phyloP scores from a whole-genome alignment of 1,139 yeast species.

The Meyerozyma smithsonii region DNA sequence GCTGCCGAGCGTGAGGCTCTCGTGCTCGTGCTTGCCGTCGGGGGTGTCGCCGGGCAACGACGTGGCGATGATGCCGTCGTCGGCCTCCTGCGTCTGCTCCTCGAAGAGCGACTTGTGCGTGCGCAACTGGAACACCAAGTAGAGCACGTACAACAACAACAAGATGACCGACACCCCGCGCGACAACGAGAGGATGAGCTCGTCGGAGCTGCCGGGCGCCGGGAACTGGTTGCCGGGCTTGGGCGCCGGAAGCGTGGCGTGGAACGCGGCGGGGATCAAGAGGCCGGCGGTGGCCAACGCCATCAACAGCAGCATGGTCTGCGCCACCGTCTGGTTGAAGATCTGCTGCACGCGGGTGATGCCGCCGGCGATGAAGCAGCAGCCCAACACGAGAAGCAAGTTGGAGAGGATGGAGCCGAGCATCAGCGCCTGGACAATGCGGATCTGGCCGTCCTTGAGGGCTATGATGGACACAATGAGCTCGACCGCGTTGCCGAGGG shows the following conservation, averaged over 20 bases:
- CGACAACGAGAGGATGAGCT: conserved; percentile 65
- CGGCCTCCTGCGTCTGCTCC: conserved; percentile 34
- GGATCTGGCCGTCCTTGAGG: conserved; percentile 73
- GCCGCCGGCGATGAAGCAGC: conserved; percentile 94
- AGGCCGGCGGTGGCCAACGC: conserved; percentile 87
- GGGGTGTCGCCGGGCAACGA: conserved; percentile 15
- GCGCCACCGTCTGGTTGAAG: conserved; percentile 95
- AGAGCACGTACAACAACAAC: conserved; percentile 71
- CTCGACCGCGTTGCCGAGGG: conserved; percentile 86
- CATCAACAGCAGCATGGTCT: conserved; percentile 91
- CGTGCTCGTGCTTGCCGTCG: conserved; percentile 21
- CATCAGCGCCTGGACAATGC: conserved; percentile 97
- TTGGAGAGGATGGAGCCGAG: conserved; percentile 89
- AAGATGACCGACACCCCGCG: conserved; percentile 83
- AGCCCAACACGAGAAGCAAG: conserved; percentile 84
- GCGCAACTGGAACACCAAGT: conserved; percentile 79
- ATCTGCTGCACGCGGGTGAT: conserved; percentile 77
- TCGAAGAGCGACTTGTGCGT: conserved; percentile 66
- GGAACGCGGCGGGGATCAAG: conserved; percentile 93
- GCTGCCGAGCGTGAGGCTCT: conserved; percentile 35
- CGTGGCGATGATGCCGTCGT: conserved; percentile 32
- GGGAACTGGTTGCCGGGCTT: conserved; percentile 31
- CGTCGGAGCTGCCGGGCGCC: conserved; percentile 36
- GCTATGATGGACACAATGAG: conserved; percentile 92
- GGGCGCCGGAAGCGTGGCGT: conserved; percentile 64